Evolutionary conservation across 2,329 filamentous ascomycete genomes (phyloP).

Genomic region (Cryphonectria naterciae): DNA sequence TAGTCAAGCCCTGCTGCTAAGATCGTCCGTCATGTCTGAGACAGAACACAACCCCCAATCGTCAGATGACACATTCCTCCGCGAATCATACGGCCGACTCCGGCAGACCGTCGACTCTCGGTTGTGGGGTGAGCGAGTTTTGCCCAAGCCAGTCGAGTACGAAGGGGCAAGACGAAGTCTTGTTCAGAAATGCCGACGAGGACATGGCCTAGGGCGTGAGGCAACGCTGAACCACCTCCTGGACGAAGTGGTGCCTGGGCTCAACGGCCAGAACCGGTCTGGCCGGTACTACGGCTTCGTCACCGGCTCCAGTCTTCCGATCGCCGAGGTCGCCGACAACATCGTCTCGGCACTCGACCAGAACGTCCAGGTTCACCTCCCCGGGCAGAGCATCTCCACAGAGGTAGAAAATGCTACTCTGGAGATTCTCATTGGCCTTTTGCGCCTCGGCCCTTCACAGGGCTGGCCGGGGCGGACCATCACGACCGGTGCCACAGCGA

Average conservation of each 20-base stretch:
- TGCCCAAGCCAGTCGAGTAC: background rate
- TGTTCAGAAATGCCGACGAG: background rate
- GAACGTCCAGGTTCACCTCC: slow-evolving; percentile 82
- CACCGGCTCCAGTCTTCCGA: slow-evolving; percentile 78
- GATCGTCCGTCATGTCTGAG: background rate
- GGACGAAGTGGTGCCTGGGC: slow-evolving; percentile 55
- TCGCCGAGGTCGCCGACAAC: slow-evolving; percentile 81
- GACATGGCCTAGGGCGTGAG: slow-evolving; percentile 32
- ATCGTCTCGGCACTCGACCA: slow-evolving; percentile 82
- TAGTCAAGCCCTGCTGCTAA: background rate
- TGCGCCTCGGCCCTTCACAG: slow-evolving; percentile 66
- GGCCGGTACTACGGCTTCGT: slow-evolving; percentile 87
- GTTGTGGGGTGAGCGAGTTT: background rate
- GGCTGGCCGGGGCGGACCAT: slow-evolving; percentile 61
- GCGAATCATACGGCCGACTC: background rate
- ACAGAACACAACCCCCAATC: background rate
- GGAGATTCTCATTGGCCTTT: slow-evolving; percentile 67
- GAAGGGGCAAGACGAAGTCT: background rate
- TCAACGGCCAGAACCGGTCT: slow-evolving; percentile 68
- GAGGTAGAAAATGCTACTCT: slow-evolving; percentile 76
- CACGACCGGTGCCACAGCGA: slow-evolving; percentile 70
- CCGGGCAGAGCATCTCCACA: slow-evolving; percentile 74
- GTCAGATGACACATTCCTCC: background rate
- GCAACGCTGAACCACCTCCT: slow-evolving; percentile 50
- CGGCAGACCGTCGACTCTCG: background rate